phyloP scores from a whole-genome alignment of 2,329 filamentous ascomycete genomes.

The Cladophialophora yegresii region DNA sequence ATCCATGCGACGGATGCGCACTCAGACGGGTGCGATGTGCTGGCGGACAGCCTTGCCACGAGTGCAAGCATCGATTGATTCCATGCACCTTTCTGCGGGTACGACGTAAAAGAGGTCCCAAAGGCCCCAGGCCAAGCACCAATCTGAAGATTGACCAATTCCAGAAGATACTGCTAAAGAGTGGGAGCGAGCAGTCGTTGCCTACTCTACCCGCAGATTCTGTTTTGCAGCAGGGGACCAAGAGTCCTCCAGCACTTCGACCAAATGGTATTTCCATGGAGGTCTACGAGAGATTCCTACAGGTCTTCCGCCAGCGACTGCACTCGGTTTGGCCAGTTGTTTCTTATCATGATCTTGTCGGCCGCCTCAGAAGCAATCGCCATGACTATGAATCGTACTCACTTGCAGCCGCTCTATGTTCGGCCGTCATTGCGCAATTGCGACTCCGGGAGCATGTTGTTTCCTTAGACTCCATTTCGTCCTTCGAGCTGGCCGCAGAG shows the following conservation, averaged over 20 bases:
- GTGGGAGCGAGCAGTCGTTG: not conserved
- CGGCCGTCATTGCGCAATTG: conserved; percentile 18
- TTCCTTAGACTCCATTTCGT: conserved; percentile 1
- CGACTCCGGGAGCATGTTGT: conserved; percentile 4
- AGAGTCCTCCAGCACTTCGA: not conserved
- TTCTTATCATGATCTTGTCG: conserved; percentile 5
- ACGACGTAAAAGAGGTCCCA: conserved; percentile 15
- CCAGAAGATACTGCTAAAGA: conserved; percentile 6
- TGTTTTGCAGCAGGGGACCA: not conserved
- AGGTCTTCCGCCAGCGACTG: conserved; percentile 6
- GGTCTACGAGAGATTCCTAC: conserved; percentile 5
- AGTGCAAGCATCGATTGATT: conserved; percentile 10
- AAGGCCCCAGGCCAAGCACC: conserved; percentile 9
- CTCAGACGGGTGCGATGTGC: conserved; percentile 10
- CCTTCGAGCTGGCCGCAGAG: conserved; percentile 9
- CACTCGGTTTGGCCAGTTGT: conserved; percentile 12
- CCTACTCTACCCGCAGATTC: not conserved
- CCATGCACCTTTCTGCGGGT: conserved; percentile 13
- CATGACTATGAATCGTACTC: conserved; percentile 14
- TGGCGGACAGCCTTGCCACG: conserved; percentile 8
- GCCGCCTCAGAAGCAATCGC: not conserved
- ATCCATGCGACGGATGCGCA: conserved; percentile 15
- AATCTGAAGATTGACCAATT: conserved; percentile 14
- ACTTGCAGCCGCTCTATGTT: conserved; percentile 11
- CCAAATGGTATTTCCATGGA: not conserved